phyloP scores from a whole-genome alignment of 1,284 basidiomycete genomes.

The Cystobasidium pallidum region DNA sequence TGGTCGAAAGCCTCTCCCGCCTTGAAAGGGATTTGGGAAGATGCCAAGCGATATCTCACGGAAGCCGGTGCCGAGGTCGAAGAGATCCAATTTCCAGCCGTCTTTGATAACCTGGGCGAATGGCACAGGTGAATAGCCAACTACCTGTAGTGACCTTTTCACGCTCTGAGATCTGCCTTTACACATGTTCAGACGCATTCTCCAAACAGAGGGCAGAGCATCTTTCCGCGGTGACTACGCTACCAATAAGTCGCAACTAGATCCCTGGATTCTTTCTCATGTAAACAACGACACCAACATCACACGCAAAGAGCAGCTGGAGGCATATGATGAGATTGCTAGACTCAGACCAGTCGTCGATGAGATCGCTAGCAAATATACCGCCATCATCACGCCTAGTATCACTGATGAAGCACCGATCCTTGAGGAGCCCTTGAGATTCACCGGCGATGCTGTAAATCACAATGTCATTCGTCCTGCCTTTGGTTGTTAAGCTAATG shows the following conservation, averaged over 20 bases:
- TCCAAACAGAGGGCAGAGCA: conserved; percentile 45
- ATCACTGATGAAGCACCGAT: conserved; percentile 33
- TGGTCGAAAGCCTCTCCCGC: conserved; percentile 45
- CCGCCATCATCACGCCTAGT: conserved; percentile 30
- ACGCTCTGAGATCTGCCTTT: too few species aligned
- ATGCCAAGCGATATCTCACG: conserved; percentile 36
- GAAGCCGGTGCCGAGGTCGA: conserved; percentile 45
- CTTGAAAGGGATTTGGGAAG: conserved; percentile 29
- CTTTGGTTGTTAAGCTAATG: not conserved
- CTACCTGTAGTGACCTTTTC: not conserved
- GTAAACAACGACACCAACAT: conserved; percentile 35
- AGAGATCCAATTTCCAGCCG: conserved; percentile 44
- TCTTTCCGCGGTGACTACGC: conserved; percentile 47
- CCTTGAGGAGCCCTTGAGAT: conserved; percentile 40
- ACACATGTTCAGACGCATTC: conserved; percentile 16
- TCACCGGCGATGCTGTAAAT: conserved; percentile 44
- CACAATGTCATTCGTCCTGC: not conserved
- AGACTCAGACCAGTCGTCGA: conserved; percentile 35
- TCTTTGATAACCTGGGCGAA: conserved; percentile 37
- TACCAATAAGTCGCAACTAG: conserved; percentile 39
- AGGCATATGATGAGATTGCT: conserved; percentile 33
- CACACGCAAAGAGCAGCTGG: conserved; percentile 19
- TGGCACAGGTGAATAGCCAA: conserved; percentile 27
- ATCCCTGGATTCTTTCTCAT: conserved; percentile 46
- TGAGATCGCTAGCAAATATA: conserved; percentile 27